Conservation (phyloP, 208 protist genomes). For the Acanthamoeba castellanii region DNA sequence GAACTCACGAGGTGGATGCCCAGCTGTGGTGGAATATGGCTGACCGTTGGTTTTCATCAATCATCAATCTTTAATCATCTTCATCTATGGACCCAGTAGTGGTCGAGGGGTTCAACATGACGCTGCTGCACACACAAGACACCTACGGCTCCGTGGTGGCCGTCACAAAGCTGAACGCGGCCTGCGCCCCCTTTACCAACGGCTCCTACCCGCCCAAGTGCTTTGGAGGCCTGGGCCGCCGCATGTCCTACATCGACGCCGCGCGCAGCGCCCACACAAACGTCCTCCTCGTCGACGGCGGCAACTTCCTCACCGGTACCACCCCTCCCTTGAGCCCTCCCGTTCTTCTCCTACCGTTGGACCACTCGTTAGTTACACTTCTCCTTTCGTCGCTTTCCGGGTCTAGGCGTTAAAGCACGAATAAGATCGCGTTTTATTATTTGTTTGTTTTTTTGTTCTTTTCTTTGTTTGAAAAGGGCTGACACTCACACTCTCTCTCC, state of each 20-base stretch:
- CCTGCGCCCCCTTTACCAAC: conserved; percentile 4
- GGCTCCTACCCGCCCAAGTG: conserved; percentile 44
- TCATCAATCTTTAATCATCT: neutral
- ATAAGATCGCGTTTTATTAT: neutral
- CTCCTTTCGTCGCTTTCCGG: neutral
- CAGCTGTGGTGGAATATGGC: neutral
- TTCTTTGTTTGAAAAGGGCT: no score
- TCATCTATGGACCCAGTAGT: neutral
- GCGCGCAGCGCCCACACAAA: neutral
- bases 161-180: neutral
- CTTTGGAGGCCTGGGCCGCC: conserved; percentile 39
- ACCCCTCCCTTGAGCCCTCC: neutral
- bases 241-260: neutral
- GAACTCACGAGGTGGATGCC: no score
- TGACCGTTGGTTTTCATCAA: neutral
- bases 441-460: neutral
- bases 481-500: no score
- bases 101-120: conserved; percentile 8
- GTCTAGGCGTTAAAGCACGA: neutral
- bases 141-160: conserved; percentile 48
- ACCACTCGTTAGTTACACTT: neutral
- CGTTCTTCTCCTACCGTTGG: neutral
- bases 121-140: conserved; percentile 54
- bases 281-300: conserved; percentile 41
- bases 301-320: conserved; percentile 25